Conservation (phyloP, 306 rosid genomes). For the Inga leiocalycina region DNA sequence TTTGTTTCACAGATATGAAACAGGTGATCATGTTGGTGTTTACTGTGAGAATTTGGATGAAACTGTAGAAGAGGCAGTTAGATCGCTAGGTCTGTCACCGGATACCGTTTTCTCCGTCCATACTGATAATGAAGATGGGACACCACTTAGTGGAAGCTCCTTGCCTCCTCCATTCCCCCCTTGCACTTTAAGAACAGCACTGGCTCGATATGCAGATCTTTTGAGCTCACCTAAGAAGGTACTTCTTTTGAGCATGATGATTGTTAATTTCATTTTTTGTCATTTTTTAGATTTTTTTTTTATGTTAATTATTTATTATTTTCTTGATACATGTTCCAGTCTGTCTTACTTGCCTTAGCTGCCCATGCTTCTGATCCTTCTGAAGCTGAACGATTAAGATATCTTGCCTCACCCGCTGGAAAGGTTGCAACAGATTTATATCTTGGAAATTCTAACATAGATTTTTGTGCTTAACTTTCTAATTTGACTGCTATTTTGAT, state of each 20-base stretch:
- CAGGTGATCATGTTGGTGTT: constrained; percentile 99
- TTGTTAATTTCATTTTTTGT: constrained; percentile 4
- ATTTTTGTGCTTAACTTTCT: constrained; percentile 31
- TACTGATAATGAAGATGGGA: constrained; percentile 81
- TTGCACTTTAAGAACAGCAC: constrained; percentile 76
- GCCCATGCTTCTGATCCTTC: constrained; percentile 89
- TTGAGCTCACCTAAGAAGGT: constrained; percentile 95
- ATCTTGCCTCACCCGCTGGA: constrained; percentile 96
- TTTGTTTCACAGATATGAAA: constrained; percentile 77
- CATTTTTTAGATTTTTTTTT: constrained; percentile 25
- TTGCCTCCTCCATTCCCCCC: constrained; percentile 85
- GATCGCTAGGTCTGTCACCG: constrained; percentile 74
- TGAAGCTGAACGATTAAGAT: constrained; percentile 86
- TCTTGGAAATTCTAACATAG: background rate
- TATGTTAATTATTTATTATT: constrained; percentile 25
- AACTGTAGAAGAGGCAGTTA: constrained; percentile 76
- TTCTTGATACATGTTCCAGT: constrained; percentile 49
- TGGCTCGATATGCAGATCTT: constrained; percentile 80
- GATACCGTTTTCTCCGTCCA: constrained; percentile 84
- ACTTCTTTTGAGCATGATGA: constrained; percentile 32
- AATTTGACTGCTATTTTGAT: constrained; percentile 33
- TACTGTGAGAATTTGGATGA: constrained; percentile 89
- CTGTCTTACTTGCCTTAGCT: constrained; percentile 81
- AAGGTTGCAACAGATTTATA: constrained; percentile 59
- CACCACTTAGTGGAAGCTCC: constrained; percentile 76